Evolutionary conservation across 2,329 filamentous ascomycete species (phyloP).

Genomic region (Lizonia empirigonia): DNA sequence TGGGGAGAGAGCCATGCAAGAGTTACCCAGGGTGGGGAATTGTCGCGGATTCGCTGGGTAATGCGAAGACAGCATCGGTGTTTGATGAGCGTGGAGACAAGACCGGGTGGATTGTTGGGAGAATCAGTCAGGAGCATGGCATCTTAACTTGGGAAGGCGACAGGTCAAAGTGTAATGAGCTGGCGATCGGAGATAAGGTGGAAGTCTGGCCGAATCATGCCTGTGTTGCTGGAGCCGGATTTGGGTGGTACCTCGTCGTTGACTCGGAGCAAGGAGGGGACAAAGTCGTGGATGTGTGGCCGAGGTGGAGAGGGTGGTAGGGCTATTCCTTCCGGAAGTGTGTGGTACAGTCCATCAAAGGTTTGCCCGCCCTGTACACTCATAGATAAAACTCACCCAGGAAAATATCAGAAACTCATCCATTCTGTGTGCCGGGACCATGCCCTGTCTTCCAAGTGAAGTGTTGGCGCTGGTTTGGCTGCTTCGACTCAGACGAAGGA

Average conservation of each 20-base stretch:
- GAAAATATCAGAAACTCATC: too few species aligned
- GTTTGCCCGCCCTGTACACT: too few species aligned
- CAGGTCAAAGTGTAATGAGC: constrained; percentile 38
- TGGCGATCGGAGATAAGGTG: constrained; percentile 69
- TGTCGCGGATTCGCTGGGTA: constrained; percentile 62
- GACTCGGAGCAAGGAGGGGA: constrained; percentile 62
- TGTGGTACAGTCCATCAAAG: background rate
- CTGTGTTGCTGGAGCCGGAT: constrained; percentile 74
- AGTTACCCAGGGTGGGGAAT: constrained; percentile 75
- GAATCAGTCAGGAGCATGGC: constrained; percentile 79
- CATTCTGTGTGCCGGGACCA: constrained; percentile 2
- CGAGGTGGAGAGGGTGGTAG: constrained; percentile 72
- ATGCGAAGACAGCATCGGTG: constrained; percentile 23
- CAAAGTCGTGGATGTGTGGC: constrained; percentile 75
- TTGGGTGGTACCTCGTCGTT: constrained; percentile 75
- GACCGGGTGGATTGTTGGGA: constrained; percentile 69
- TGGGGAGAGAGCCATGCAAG: constrained; percentile 75
- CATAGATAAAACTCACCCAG: too few species aligned
- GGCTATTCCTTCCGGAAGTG: background rate
- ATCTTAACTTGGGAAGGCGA: constrained; percentile 66
- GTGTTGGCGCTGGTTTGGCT: background rate
- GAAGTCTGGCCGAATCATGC: constrained; percentile 81
- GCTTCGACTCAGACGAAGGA: background rate
- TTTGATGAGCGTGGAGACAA: constrained; percentile 36
- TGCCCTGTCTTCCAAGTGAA: constrained; percentile 3